These are phyloP conservation scores for Pichia cactophila DNA, from an alignment of 1,139 yeast species.

Conservation along the genomic window DNA sequence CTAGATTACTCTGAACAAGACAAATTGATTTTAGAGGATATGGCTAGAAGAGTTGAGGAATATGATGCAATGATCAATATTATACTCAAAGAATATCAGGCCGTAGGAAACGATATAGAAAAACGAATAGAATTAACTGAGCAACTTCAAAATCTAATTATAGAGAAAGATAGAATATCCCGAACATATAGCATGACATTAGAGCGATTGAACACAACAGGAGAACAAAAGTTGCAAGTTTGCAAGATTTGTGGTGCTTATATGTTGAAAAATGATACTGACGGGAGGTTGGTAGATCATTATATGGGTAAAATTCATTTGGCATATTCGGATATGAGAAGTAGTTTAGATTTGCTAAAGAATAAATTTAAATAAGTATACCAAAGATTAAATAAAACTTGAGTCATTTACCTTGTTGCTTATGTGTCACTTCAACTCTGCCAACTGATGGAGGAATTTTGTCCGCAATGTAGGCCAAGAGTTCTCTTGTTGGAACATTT, in stretches of 20 bases:
- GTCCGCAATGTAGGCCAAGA: constrained; percentile 23
- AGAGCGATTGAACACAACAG: constrained; percentile 76
- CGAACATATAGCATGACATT: constrained; percentile 51
- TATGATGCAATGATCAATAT: constrained; percentile 62
- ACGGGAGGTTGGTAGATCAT: constrained; percentile 85
- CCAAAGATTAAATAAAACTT: neutral
- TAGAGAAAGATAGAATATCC: constrained; percentile 41
- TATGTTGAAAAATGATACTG: constrained; percentile 79
- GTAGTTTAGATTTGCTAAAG: constrained; percentile 45
- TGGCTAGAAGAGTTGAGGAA: constrained; percentile 56
- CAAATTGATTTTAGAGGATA: constrained; percentile 49
- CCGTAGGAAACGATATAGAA: constrained; percentile 41
- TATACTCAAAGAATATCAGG: constrained; percentile 44
- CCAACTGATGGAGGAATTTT: constrained; percentile 28
- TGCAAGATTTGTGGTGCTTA: constrained; percentile 92
- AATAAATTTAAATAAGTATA: constrained; percentile 22
- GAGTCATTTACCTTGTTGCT: constrained; percentile 2
- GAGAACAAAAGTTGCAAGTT: constrained; percentile 85
- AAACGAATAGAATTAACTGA: constrained; percentile 40
- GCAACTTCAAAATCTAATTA: constrained; percentile 37
- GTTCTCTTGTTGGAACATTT: constrained; percentile 13
- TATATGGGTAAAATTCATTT: constrained; percentile 82
- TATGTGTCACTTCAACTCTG: constrained; percentile 14
- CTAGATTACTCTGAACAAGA: constrained; percentile 66
- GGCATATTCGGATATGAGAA: constrained; percentile 71